Base-by-base conservation (phyloP, 345 rosid species). In the Salix viminalis region DNA sequence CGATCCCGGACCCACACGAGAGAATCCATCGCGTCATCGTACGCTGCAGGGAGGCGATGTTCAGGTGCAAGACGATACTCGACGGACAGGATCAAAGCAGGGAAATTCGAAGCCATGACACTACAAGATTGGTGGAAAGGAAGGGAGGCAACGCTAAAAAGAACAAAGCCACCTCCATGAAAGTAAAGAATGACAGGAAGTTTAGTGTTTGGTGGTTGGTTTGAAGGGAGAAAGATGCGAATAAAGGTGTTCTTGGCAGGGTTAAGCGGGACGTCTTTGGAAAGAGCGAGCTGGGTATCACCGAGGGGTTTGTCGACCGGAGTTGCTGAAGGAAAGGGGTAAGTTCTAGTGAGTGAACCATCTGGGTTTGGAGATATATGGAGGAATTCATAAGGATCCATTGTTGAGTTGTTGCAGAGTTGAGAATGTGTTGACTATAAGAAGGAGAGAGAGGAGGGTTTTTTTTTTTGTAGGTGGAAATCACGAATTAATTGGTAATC, bases 41-140 rank as follows among this genome's bases (percentile, higher is more conserved):
- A 95, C 26, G 97, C 96, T 2, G 93, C 96, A 1, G 99, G 99
- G 68, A 95, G 99, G 76, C 94, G 92, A 84, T 93, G 90, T 56
- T 95, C 99, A 2, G 99, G 99, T n/a, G 92, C 83, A 3, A 93
- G 90, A 66, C 99, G 94, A 77, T 91, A 95, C 4, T 93, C 91
- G 24, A 95, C 92, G 44, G 97, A 89, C 76, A 93, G 80, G 79
- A 95, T 76, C 0, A 95, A 0, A 72, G 88, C 86, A 2, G 90
- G 85, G 73, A 91, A 62, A 23, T 28, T 44, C 19, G 86, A 81
- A 0, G 91, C 87, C 88, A 85, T 80, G 74, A 58, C 75, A 52
- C 39, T 60, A 84, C 95, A 89, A 0, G 89, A 83, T 34, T 89
- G 83, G 41, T 94, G 97, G 66, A 84, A 91, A 21, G 84, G 77